Percentiles rank a stretch among this genome's conserved stretches.
phyloP scores from a whole-genome alignment of 371 early-diverging fungal species.

The Mucor circinelloides region DNA sequence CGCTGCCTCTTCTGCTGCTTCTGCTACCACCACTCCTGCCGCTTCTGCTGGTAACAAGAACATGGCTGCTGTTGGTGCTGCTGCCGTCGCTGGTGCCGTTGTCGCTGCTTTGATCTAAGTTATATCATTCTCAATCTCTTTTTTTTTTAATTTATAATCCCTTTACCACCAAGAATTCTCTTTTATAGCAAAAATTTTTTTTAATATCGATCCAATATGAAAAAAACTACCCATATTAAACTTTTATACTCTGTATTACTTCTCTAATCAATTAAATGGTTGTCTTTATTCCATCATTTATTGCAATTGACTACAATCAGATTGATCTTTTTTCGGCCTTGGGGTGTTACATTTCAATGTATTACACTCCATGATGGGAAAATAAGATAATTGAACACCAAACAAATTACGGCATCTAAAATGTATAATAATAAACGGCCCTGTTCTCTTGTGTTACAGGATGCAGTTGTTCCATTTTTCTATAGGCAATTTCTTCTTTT shows the following conservation, averaged over 20 bases:
- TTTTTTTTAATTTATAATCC: constrained; percentile 3
- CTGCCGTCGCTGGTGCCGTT: constrained; percentile 33
- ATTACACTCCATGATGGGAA: constrained; percentile 1
- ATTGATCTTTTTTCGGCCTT: not conserved
- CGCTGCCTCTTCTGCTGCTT: constrained; percentile 6
- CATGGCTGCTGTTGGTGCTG: constrained; percentile 27
- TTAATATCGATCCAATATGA: constrained; percentile 1
- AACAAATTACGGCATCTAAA: constrained; percentile 1
- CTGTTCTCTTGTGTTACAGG: not conserved
- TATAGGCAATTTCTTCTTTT: not conserved
- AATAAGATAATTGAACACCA: not conserved
- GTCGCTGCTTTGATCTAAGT: constrained; percentile 32
- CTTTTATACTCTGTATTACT: constrained; percentile 4
- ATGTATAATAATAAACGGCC: not conserved
- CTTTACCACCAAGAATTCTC: not conserved
- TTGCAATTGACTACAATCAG: not conserved
- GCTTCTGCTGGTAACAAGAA: constrained; percentile 32
- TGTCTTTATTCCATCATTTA: not conserved
- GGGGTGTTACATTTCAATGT: not conserved
- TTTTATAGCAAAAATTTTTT: not conserved
- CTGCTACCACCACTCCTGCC: constrained; percentile 10
- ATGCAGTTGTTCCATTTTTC: not conserved
- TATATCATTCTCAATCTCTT: not conserved
- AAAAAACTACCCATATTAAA: constrained; percentile 1
- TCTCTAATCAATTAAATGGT: not conserved